Evolutionary conservation across 2,329 filamentous ascomycete genomes (phyloP), one percentile per base, ranked within the genome.

Genomic region (Cercospora sp.): DNA sequence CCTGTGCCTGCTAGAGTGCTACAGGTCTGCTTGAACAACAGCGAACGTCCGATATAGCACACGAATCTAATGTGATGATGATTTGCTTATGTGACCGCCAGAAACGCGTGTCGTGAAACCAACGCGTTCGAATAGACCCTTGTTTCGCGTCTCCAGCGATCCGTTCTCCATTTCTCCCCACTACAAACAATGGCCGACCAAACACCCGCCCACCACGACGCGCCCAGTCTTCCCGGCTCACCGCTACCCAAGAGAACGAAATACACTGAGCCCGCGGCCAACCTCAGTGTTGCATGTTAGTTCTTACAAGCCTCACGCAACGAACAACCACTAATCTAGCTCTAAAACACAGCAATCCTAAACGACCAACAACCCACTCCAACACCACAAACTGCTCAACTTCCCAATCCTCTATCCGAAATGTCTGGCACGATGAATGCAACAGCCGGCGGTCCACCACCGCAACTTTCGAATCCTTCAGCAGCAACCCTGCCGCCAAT

Each of bases 221-320:
- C 82, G 30, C 87, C 88, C 58, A 87, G 88, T 63, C 85, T 89
- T 26, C 89, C 90, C 49, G 85, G 86, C 66, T 94, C 91, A 8
- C 93, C 92, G 30, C 88, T 92, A 28, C 85, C 92, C 59, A 97
- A 97, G 84, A 89, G 92, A 77, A 86, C 91, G 76, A 95, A 93
- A 84, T 88, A 88, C 75, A 81, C 83, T 70, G 79, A 83, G 61
- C 79, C 82, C 9, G 76, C 79, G 16, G 58, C 77, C 21, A 78
- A 76, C 60, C 74, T 80, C 59, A 75, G 75, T 32, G 78, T 79
- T 8, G 78, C 78, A 10, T 77, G 78, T 79, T 69, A 43, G 74
- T 70, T 32, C 43, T 18, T 10, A 32, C 60, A 49, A 12, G 4
- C n/a, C 26, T 37, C 30, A 51, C n/a, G 18, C 3, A 51, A 18